A percentile compares a stretch with the other conserved stretches of the same genome.
Evolutionary conservation across 164 flowering plant species (phyloP).

Genomic region (Sedum album): DNA sequence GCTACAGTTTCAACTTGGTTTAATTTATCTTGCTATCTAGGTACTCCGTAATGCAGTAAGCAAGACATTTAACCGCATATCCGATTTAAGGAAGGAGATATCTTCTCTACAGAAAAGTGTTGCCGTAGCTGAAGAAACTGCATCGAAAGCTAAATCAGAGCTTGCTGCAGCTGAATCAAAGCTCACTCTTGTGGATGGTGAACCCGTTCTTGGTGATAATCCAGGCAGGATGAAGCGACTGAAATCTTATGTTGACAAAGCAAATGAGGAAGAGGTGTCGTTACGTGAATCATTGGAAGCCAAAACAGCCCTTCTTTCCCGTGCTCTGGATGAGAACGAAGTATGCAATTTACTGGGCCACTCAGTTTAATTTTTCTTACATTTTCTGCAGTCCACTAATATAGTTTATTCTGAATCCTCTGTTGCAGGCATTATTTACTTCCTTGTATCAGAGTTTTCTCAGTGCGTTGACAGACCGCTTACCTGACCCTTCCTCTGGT

Average conservation of each 20-base stretch:
- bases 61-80: slow-evolving; percentile 83
- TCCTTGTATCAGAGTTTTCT: slow-evolving; percentile 65
- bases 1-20: background rate
- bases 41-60: slow-evolving; percentile 76
- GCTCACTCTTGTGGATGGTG: slow-evolving; percentile 81
- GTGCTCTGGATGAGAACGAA: slow-evolving; percentile 82
- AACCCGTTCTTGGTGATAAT: slow-evolving; percentile 82
- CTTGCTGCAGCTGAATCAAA: slow-evolving; percentile 69
- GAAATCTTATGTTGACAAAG: slow-evolving; percentile 50
- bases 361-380: background rate
- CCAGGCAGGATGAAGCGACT: slow-evolving; percentile 77
- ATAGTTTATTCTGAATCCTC: slow-evolving; percentile 1
- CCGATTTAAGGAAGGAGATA: slow-evolving; percentile 85
- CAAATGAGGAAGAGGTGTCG: slow-evolving; percentile 61
- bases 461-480: slow-evolving; percentile 60
- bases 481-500: slow-evolving; percentile 43
- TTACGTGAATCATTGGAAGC: slow-evolving; percentile 72
- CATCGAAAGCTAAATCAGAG: slow-evolving; percentile 58
- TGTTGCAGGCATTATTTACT: slow-evolving; percentile 61
- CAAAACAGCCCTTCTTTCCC: slow-evolving; percentile 82
- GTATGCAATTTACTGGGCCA: slow-evolving; percentile 23
- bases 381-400: background rate
- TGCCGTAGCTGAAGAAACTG: slow-evolving; percentile 48
- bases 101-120: slow-evolving; percentile 46
- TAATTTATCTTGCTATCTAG: slow-evolving; percentile 23